Percentiles rank a stretch among this genome's conserved stretches.
Conservation (phyloP, 805 yeast genomes). For the Tetrapisispora fleetii region DNA sequence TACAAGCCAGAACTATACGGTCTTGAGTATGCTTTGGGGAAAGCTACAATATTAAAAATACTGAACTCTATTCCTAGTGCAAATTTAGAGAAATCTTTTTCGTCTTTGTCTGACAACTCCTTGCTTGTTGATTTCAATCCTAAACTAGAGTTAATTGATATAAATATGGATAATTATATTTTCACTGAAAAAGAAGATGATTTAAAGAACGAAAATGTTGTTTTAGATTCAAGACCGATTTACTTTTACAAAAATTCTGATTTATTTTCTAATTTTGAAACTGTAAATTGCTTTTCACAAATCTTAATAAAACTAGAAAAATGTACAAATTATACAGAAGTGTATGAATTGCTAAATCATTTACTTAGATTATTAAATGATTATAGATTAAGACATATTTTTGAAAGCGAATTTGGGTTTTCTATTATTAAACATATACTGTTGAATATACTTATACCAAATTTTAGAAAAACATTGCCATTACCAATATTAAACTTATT, state of each 20-base stretch:
- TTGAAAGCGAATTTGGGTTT: slow-evolving; percentile 16
- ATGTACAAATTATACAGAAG: slow-evolving; percentile 6
- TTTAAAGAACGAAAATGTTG: neutral
- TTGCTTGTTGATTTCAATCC: slow-evolving; percentile 14
- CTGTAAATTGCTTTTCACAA: slow-evolving; percentile 11
- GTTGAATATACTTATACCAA: slow-evolving; percentile 5
- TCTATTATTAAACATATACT: slow-evolving; percentile 15
- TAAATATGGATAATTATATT: neutral
- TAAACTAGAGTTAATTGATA: slow-evolving; percentile 4
- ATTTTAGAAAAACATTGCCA: slow-evolving; percentile 19
- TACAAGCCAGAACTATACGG: slow-evolving; percentile 2
- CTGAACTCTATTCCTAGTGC: neutral
- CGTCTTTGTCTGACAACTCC: slow-evolving; percentile 10
- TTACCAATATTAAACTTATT: slow-evolving; percentile 41
- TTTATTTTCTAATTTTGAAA: slow-evolving; percentile 12
- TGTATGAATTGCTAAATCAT: slow-evolving; percentile 12
- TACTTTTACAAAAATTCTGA: slow-evolving; percentile 11
- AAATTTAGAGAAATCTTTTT: neutral
- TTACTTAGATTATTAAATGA: slow-evolving; percentile 12
- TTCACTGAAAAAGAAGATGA: neutral
- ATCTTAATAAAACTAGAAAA: slow-evolving; percentile 11
- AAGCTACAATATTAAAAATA: slow-evolving; percentile 7
- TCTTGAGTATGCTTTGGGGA: slow-evolving; percentile 1
- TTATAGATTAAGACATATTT: slow-evolving; percentile 9
- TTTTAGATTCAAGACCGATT: slow-evolving; percentile 4